A percentile compares a stretch with the other conserved stretches of the same genome.
Conservation (phyloP, 225 moss, liverwort and hornwort species). For the Straminergon stramineum region DNA sequence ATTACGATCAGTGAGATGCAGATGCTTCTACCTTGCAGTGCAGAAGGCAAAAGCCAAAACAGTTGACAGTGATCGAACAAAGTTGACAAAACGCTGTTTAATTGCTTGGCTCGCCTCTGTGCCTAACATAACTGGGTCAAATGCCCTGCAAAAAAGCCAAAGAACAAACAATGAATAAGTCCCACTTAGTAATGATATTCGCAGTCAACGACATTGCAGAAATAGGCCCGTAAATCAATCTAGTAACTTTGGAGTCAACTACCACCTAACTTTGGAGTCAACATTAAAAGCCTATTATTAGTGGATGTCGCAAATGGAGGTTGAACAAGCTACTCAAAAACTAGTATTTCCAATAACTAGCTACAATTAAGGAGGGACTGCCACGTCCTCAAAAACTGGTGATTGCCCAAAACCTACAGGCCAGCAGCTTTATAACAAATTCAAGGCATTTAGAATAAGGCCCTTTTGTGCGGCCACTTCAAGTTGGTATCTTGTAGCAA, state of each 20-base stretch:
- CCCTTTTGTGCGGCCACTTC: background rate
- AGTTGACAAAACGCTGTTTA: constrained; percentile 89
- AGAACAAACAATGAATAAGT: background rate
- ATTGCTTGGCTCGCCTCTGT: constrained; percentile 74
- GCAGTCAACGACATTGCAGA: background rate
- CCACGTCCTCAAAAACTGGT: background rate
- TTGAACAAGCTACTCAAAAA: background rate
- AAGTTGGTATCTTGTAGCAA: background rate
- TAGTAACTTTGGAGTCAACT: background rate
- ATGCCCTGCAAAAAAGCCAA: constrained; percentile 50
- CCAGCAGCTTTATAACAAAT: background rate
- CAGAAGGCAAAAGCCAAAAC: constrained; percentile 93
- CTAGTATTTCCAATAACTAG: background rate
- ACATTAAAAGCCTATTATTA: background rate
- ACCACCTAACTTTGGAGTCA: no score
- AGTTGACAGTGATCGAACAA: constrained; percentile 79
- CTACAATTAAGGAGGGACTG: background rate
- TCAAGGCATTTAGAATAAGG: background rate
- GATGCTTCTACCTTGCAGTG: constrained; percentile 56
- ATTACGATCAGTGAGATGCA: background rate
- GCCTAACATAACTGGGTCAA: constrained; percentile 70
- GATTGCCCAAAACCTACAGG: background rate
- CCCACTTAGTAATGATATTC: background rate
- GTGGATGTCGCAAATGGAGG: background rate
- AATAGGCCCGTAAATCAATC: background rate